Percentiles rank a stretch among this genome's conserved stretches.
These are phyloP conservation scores for Prunus campanulata DNA, from an alignment of 306 rosid species.

Conservation along the genomic window DNA sequence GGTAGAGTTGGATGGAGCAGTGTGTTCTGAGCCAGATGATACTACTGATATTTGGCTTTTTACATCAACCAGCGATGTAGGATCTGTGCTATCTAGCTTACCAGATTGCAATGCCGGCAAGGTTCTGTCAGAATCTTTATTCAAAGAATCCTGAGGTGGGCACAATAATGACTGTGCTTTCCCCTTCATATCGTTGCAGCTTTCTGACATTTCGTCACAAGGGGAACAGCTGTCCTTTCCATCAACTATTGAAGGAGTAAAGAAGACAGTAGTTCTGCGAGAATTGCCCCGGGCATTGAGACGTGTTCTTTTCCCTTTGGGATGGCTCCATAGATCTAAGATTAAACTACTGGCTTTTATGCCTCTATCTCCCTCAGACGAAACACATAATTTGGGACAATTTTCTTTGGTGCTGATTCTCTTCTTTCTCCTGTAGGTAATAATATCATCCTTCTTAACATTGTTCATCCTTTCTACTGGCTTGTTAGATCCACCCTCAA, in stretches of 20 bases:
- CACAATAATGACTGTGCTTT: constrained; percentile 23
- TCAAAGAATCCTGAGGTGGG: constrained; percentile 20
- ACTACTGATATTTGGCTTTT: not conserved
- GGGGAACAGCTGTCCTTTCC: constrained; percentile 35
- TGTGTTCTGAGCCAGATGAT: constrained; percentile 20
- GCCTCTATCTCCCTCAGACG: constrained; percentile 33
- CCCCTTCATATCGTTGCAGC: constrained; percentile 19
- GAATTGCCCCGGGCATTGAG: constrained; percentile 27
- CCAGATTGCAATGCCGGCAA: constrained; percentile 16
- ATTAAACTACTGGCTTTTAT: constrained; percentile 27
- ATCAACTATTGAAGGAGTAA: constrained; percentile 22
- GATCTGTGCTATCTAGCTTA: constrained; percentile 16
- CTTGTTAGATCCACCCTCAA: constrained; percentile 24
- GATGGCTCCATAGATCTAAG: constrained; percentile 39
- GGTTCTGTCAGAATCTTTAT: constrained; percentile 18
- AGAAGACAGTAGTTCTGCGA: constrained; percentile 13
- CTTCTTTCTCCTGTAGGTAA: constrained; percentile 40
- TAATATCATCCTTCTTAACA: constrained; percentile 15
- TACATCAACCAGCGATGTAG: constrained; percentile 30
- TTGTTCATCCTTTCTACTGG: constrained; percentile 23
- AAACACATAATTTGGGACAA: constrained; percentile 14
- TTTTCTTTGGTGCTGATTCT: constrained; percentile 17
- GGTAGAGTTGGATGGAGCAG: constrained; percentile 19
- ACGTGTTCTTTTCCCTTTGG: constrained; percentile 64
- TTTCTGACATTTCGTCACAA: constrained; percentile 15